phyloP scores from a whole-genome alignment of 1,139 yeast genomes.

The Arxiozyma telluris region DNA sequence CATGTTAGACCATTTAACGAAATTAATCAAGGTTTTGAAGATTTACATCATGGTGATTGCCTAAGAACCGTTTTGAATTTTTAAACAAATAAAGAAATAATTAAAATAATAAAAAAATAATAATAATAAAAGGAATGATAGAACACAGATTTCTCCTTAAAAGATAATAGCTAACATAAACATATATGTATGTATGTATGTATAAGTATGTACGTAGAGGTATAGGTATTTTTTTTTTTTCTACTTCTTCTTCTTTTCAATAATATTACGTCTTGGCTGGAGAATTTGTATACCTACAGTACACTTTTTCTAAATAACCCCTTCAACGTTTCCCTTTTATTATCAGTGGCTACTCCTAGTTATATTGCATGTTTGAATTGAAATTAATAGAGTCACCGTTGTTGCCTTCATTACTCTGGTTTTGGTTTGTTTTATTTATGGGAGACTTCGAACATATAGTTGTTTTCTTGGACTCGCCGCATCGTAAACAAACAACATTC shows the following conservation, averaged over 20 bases:
- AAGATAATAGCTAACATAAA: no score
- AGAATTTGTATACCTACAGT: no score
- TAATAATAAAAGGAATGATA: no score
- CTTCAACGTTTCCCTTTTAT: background rate
- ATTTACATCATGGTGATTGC: slow-evolving; percentile 89
- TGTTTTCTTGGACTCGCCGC: slow-evolving; percentile 63
- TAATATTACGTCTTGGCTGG: background rate
- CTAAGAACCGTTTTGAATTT: slow-evolving; percentile 71
- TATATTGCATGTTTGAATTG: slow-evolving; percentile 1
- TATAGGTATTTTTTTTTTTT: no score
- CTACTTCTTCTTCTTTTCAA: background rate
- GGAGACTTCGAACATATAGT: slow-evolving; percentile 4
- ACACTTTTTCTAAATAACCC: no score
- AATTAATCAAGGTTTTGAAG: slow-evolving; percentile 86
- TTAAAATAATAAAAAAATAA: no score
- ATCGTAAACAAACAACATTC: slow-evolving; percentile 74
- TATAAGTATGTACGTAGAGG: no score
- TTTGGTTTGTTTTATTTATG: background rate
- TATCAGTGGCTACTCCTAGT: background rate
- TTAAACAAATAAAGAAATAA: background rate
- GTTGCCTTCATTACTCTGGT: background rate
- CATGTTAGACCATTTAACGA: slow-evolving; percentile 71
- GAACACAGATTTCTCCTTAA: background rate
- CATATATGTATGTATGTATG: no score
- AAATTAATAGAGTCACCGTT: background rate